phyloP scores from a whole-genome alignment of 2,329 filamentous ascomycete species.

The Cercospora sp. region DNA sequence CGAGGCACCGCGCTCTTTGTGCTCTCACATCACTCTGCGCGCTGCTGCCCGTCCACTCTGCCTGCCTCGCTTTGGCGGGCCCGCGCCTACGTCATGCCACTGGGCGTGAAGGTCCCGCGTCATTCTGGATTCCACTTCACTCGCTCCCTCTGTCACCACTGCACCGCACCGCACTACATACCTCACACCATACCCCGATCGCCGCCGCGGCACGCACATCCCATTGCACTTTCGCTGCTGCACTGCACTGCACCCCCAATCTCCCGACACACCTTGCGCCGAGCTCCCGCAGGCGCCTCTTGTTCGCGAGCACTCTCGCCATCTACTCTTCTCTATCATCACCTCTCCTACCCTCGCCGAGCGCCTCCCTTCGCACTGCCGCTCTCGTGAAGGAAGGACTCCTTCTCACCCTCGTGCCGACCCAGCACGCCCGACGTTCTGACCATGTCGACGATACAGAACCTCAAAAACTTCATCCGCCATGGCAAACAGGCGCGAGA shows the following conservation, averaged over 20 bases:
- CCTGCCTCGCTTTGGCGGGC: background rate
- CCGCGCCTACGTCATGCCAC: slow-evolving; percentile 1
- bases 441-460: slow-evolving; percentile 77
- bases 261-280: no score
- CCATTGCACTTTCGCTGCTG: background rate
- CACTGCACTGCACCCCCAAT: background rate
- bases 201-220: background rate
- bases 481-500: slow-evolving; percentile 92
- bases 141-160: background rate
- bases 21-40: no score
- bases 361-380: background rate
- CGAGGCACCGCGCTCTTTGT: no score
- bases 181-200: background rate
- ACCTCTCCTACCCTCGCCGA: background rate
- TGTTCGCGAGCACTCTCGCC: background rate
- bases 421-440: slow-evolving; percentile 10
- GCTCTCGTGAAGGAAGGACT: background rate
- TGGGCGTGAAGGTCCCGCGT: background rate
- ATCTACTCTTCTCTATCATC: background rate
- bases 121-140: background rate
- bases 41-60: background rate
- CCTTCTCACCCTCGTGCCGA: background rate
- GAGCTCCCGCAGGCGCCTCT: background rate
- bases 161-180: background rate
- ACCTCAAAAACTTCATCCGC: slow-evolving; percentile 96